A percentile compares a stretch with the other conserved stretches of the same genome.
These are phyloP conservation scores for Hirsutella thompsonii DNA, from an alignment of 2,329 filamentous ascomycete genomes.

Conservation along the genomic window DNA sequence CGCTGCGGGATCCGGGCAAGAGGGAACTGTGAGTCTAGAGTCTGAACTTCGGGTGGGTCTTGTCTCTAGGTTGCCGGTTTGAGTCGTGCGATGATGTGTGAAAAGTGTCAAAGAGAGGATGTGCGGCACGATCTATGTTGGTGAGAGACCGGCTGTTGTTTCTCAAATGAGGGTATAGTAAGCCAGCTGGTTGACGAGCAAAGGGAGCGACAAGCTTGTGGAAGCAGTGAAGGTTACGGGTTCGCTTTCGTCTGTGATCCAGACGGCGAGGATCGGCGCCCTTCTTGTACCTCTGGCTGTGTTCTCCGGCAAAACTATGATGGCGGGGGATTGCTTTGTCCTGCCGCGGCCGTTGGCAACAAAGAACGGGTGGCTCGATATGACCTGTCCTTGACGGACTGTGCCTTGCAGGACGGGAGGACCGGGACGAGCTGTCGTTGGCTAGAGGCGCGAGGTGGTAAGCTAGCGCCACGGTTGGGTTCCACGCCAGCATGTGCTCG, in stretches of 20 bases:
- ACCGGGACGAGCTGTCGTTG: not conserved
- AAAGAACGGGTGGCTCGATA: not conserved
- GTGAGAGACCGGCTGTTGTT: not conserved
- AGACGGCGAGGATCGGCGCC: not conserved
- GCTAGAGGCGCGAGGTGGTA: too few relatives aligned
- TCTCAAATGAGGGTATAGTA: not conserved
- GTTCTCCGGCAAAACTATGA: not conserved
- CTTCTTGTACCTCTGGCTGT: not conserved
- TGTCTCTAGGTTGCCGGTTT: too few relatives aligned
- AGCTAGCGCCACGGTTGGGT: not conserved
- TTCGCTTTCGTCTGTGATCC: not conserved
- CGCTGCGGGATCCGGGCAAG: not conserved
- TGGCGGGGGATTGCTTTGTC: not conserved
- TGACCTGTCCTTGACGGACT: slow-evolving; percentile 7
- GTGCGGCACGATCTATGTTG: not conserved
- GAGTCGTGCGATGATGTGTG: not conserved
- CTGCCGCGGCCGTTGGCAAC: not conserved
- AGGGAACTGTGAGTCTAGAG: slow-evolving; percentile 3
- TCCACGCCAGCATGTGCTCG: not conserved
- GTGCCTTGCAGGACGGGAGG: slow-evolving; percentile 5
- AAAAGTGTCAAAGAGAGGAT: not conserved
- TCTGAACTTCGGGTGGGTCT: slow-evolving; percentile 1
- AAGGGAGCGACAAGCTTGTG: not conserved
- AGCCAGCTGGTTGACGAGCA: not conserved
- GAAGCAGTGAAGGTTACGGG: not conserved